phyloP scores from a whole-genome alignment of 2,329 filamentous ascomycete species.

The Fusarium falciforme region DNA sequence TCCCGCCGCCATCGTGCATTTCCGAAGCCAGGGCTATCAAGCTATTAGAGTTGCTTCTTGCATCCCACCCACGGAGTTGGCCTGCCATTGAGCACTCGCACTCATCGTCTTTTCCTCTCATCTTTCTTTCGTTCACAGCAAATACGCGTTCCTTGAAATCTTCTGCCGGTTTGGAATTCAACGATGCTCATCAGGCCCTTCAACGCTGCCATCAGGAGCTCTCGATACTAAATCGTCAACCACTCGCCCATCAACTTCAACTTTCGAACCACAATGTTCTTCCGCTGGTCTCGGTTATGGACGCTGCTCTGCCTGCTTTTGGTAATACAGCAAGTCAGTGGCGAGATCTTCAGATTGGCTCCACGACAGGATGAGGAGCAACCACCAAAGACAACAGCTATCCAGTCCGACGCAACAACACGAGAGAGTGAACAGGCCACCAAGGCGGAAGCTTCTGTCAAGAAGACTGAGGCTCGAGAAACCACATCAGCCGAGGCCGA shows the following conservation, averaged over 20 bases:
- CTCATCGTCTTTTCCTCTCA: background rate
- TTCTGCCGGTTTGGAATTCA: conserved; percentile 11
- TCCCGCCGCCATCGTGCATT: conserved; percentile 4
- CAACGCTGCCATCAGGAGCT: conserved; percentile 27
- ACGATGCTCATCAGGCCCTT: conserved; percentile 32
- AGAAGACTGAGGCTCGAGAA: conserved; percentile 23
- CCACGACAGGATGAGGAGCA: conserved; percentile 49
- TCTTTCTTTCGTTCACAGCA: background rate
- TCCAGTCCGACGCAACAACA: conserved; percentile 16
- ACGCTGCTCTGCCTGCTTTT: conserved; percentile 54
- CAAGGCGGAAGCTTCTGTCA: conserved; percentile 22
- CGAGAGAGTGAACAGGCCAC: conserved; percentile 20
- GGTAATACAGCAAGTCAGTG: conserved; percentile 51
- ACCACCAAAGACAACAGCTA: conserved; percentile 19
- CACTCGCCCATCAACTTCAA: conserved; percentile 1
- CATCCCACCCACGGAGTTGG: background rate
- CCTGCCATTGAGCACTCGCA: conserved; percentile 1
- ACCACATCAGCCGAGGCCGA: background rate
- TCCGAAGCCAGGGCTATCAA: conserved; percentile 13
- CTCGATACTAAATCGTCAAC: conserved; percentile 22
- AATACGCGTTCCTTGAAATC: background rate
- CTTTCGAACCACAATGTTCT: conserved; percentile 48
- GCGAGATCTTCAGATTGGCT: conserved; percentile 47
- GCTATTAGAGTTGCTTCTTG: conserved; percentile 24
- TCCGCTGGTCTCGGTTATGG: conserved; percentile 49